These are phyloP conservation scores for Limnanthes douglasii DNA, from an alignment of 345 rosid species.

Conservation along the genomic window DNA sequence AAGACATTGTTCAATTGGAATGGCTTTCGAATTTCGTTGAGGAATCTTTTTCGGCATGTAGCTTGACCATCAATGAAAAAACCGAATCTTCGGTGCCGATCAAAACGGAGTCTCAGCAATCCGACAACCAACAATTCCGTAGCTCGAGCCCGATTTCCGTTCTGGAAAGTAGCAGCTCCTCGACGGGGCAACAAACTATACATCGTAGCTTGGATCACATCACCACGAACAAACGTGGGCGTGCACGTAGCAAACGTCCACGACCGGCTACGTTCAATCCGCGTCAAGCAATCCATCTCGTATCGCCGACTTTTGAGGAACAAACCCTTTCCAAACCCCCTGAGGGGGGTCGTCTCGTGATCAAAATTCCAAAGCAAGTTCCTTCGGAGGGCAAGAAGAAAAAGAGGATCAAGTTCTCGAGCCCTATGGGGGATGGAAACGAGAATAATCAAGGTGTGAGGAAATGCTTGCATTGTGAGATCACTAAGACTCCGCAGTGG, in stretches of 20 bases:
- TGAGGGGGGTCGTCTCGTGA: constrained; percentile 35
- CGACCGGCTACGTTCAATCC: constrained; percentile 58
- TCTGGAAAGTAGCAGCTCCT: constrained; percentile 83
- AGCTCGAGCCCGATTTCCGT: constrained; percentile 83
- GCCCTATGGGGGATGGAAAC: constrained; percentile 17
- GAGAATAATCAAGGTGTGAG: constrained; percentile 32
- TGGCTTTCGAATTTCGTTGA: constrained; percentile 61
- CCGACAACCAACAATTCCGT: constrained; percentile 37
- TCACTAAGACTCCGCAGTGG: constrained; percentile 98
- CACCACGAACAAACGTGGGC: constrained; percentile 40
- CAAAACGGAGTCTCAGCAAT: constrained; percentile 24
- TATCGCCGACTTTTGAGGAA: constrained; percentile 21
- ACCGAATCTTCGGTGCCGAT: constrained; percentile 16
- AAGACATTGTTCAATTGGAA: constrained; percentile 82
- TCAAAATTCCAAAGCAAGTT: constrained; percentile 55
- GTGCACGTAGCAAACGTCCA: constrained; percentile 89
- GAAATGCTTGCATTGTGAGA: constrained; percentile 93
- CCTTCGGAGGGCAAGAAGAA: constrained; percentile 43
- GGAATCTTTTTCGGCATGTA: constrained; percentile 62
- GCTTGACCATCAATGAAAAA: constrained; percentile 30
- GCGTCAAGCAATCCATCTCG: constrained; percentile 34
- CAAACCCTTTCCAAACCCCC: too few species aligned
- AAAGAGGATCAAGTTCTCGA: constrained; percentile 41
- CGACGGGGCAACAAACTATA: constrained; percentile 34
- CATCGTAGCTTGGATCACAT: too few species aligned